Base-by-base conservation (phyloP, 495 filamentous ascomycete genomes). In the Gamarada debralockiae region DNA sequence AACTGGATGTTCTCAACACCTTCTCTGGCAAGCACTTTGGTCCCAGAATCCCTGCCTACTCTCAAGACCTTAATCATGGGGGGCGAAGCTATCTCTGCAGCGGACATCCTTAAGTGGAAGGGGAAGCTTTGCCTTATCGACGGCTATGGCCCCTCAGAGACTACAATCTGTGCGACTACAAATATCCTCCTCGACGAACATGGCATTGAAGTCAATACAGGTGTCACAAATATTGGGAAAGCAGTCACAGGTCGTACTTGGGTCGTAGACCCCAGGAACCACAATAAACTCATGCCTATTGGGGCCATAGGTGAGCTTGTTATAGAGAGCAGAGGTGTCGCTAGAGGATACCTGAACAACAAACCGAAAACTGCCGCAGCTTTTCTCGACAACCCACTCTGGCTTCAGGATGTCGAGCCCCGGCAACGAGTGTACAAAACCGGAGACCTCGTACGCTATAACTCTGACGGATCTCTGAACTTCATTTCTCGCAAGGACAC, bases 291-390 rank as follows among this genome's bases (percentile, higher is more conserved):
- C 13, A 69, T 79, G 22, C 79, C 82, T 0, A 62, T 85, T 8
- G 84, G 84, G 15, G 65, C 68, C 13, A 65, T 81, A 34, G 84
- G 84, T 31, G 84, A 88, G 59, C 59, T 86, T 20, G 61, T 79
- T 2, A 68, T 88, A n/a, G 81, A 84, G 66, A 82, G 83, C 0
- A 74, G 79, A 1, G 66, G 76, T 23, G 63, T 85, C 12, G 73
- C 71, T 9, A 58, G 66, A 2, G 72, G 71, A 0, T 85, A 85
- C 50, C 61, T 83, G 7, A 61, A 64, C 20, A 31, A 55, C 25
- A 14, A n/a, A 0, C 22, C 17, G 10, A 48, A 55, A 24, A 59
- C 57, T 0, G 9, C 33, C 6, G 44, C 12, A 27, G 25, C 67
- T 0, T 64, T 83, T 20, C 56, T 57, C 20, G 48, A 34, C 34